A percentile compares a stretch with the other conserved stretches of the same genome.
These are phyloP conservation scores for Mollisiaceae sp. DNA, from an alignment of 2,329 filamentous ascomycete genomes.

Conservation along the genomic window DNA sequence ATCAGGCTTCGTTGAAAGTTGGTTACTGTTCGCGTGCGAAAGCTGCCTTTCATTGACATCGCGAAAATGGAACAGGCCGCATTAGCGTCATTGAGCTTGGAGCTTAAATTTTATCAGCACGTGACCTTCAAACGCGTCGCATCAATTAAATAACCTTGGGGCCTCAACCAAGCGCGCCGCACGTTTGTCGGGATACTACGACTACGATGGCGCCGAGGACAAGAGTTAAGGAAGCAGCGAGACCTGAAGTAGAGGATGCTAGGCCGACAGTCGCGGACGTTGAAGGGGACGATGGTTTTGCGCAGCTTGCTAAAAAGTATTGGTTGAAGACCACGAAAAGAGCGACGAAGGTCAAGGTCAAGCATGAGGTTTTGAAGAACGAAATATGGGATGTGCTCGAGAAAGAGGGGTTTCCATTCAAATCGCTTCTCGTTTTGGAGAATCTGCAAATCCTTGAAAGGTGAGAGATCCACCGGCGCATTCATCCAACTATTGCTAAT, in stretches of 20 bases:
- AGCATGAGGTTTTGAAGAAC: constrained; percentile 79
- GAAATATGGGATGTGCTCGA: constrained; percentile 90
- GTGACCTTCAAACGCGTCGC: constrained; percentile 12
- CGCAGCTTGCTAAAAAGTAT: constrained; percentile 79
- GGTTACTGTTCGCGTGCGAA: constrained; percentile 4
- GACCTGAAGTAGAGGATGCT: constrained; percentile 48
- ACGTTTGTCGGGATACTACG: constrained; percentile 23
- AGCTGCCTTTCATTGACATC: not conserved
- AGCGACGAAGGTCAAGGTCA: constrained; percentile 71
- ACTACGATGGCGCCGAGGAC: constrained; percentile 41
- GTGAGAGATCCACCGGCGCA: constrained; percentile 49
- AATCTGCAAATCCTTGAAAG: constrained; percentile 89
- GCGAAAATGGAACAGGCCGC: not conserved
- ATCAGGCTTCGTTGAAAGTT: not conserved
- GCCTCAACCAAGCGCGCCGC: constrained; percentile 18
- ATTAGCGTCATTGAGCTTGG: constrained; percentile 5
- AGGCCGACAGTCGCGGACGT: constrained; percentile 71
- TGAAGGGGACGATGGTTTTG: constrained; percentile 73
- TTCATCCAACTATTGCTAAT: constrained; percentile 30
- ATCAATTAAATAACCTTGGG: constrained; percentile 10
- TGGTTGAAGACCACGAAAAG: constrained; percentile 76
- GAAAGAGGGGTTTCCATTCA: constrained; percentile 77
- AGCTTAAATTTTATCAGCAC: constrained; percentile 11
- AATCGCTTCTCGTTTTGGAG: constrained; percentile 81
- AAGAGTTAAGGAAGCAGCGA: constrained; percentile 35